phyloP scores from a whole-genome alignment of 192 early-diverging fungal genomes.

The Phycomyces blakesleeanus region DNA sequence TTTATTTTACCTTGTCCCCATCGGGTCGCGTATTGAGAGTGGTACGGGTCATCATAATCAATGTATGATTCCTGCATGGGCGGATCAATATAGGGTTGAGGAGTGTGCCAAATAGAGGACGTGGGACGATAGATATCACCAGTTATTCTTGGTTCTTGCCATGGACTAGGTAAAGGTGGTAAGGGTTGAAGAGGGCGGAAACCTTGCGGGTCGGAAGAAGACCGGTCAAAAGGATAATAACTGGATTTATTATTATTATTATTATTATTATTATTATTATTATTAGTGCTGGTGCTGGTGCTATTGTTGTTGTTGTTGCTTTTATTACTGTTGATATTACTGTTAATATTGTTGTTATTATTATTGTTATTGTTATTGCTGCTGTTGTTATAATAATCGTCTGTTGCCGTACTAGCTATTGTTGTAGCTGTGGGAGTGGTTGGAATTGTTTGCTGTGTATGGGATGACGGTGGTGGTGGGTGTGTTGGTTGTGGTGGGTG shows the following conservation, averaged over 20 bases:
- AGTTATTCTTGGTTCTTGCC: background rate
- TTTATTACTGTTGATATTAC: no score
- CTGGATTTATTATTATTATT: background rate
- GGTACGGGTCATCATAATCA: background rate
- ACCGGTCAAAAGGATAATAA: background rate
- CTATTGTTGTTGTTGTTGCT: no score
- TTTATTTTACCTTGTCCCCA: background rate
- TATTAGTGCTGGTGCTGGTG: background rate
- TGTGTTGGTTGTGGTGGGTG: background rate
- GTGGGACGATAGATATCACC: background rate
- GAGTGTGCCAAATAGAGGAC: slow-evolving; percentile 8
- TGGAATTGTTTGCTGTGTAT: no score
- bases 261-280: background rate
- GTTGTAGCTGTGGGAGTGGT: no score
- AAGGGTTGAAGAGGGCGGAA: background rate
- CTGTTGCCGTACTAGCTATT: no score
- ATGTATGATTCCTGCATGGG: background rate
- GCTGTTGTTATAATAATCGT: no score
- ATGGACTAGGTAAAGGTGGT: background rate
- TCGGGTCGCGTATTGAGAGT: background rate
- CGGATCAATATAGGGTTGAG: background rate
- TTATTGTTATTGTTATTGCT: no score
- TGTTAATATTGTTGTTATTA: background rate
- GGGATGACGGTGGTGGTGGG: background rate
- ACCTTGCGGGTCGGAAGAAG: background rate